Base-by-base conservation (phyloP, 2,329 filamentous ascomycete species). In the Ophiostoma piceae region DNA sequence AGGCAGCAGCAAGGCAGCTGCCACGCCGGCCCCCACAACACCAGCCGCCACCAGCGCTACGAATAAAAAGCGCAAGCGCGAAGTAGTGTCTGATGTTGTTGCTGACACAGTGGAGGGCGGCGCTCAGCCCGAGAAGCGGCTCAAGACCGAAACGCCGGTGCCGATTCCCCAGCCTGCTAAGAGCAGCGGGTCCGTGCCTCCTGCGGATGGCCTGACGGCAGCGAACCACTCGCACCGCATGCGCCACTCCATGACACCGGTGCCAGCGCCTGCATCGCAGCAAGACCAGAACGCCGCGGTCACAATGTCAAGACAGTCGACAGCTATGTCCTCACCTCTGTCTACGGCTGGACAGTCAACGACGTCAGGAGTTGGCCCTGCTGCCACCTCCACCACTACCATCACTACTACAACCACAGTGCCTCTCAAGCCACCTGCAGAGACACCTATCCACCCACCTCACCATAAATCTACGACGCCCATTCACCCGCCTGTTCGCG, bases 81-180 rank as follows among this genome's bases (percentile, higher is more conserved):
- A 79, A 37, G 76, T 74, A 29, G 73, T 73, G 8, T 12, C 67
- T 19, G 77, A 76, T 5, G 9, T 57, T 12, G n/a, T 62, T 14
- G 68, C 51, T 6, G 71, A 71, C 3, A 67, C 66, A 26, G 68
- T 69, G 57, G 71, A 71, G n/a, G 69, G 67, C 5, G 66, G 51
- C 11, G 7, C 16, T 7, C 19, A 62, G 57, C 26, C 64, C 54
- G 43, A 76, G 57, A 79, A 79, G 75, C 76, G 78, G 2, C 76
- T 76, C 66, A 79, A 79, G 73, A 79, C 78, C 1, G 78, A 79
- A 72, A 79, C 78, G n/a, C 78, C 78, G 2, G 78, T 79, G 19
- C 78, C 78, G 22, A 77, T 78, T 32, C 78, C 78, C 0, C 75
- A 77, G 37, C 74, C 75, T 9, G 73, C 73, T n/a, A 68, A 71